Evolutionary conservation across 352 stramenopile species (phyloP).

Genomic region (Globisporangium sylvaticum): DNA sequence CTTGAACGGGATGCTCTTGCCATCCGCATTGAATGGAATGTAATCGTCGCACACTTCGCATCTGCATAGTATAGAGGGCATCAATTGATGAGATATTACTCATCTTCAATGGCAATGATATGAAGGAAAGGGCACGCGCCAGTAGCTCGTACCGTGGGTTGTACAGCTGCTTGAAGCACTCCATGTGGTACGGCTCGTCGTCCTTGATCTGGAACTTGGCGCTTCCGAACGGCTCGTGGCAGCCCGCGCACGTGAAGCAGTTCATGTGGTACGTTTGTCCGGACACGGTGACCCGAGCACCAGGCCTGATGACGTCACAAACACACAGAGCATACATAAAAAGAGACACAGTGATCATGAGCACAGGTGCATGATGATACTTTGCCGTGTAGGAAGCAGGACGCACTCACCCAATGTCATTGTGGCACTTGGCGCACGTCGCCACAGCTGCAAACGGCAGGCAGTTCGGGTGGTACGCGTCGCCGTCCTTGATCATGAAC

Average conservation of each 20-base stretch:
- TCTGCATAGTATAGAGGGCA: constrained; percentile 16
- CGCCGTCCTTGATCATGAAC: constrained; percentile 51
- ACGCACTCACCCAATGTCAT: constrained; percentile 14
- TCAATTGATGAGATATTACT: neutral
- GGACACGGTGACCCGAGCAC: constrained; percentile 23
- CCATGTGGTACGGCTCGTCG: constrained; percentile 55
- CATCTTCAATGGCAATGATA: neutral
- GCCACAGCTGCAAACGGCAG: constrained; percentile 11
- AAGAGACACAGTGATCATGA: neutral
- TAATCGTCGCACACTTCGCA: constrained; percentile 62
- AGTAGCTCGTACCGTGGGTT: constrained; percentile 37
- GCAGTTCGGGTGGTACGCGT: constrained; percentile 61
- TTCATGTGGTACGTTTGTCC: constrained; percentile 26
- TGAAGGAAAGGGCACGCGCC: neutral
- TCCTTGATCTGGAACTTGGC: constrained; percentile 37
- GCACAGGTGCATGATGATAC: neutral
- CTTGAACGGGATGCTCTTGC: constrained; percentile 57
- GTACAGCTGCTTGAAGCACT: constrained; percentile 66
- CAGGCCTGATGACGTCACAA: constrained; percentile 3
- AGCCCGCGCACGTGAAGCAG: constrained; percentile 44
- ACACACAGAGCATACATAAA: neutral
- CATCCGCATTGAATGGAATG: constrained; percentile 39
- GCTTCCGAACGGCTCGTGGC: constrained; percentile 27
- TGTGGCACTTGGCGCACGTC: constrained; percentile 23
- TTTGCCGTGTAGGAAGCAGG: neutral